These are phyloP conservation scores for Sindora glabra DNA, from an alignment of 306 rosid species.

Conservation along the genomic window DNA sequence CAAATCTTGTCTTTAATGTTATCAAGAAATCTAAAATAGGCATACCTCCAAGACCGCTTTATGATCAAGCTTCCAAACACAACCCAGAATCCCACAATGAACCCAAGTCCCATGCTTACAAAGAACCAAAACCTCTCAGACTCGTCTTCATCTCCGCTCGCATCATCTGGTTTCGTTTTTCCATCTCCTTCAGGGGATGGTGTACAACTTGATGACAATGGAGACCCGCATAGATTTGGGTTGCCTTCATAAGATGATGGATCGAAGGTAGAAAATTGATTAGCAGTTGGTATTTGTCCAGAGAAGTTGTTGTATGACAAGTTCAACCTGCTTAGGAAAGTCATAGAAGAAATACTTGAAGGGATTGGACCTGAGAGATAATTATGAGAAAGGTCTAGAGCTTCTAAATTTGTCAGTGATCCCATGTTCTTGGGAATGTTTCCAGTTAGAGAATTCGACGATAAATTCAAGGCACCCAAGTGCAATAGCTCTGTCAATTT, in stretches of 20 bases:
- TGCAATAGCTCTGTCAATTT: neutral
- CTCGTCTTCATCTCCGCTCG: neutral
- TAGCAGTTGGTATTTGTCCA: neutral
- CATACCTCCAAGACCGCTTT: neutral
- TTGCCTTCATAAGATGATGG: neutral
- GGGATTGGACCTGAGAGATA: neutral
- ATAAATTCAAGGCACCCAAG: constrained; percentile 3
- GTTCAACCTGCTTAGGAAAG: neutral
- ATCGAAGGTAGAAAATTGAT: neutral
- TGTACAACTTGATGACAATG: neutral
- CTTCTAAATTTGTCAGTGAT: neutral
- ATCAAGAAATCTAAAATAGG: neutral
- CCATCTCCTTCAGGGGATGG: neutral
- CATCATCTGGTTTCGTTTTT: neutral
- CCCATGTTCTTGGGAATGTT: neutral
- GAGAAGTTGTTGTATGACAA: neutral
- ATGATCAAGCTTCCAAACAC: neutral
- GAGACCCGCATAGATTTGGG: neutral
- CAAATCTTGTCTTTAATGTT: neutral
- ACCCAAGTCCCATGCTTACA: neutral
- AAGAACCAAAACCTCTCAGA: neutral
- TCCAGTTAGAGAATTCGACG: neutral
- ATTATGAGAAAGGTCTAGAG: neutral
- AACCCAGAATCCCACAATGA: neutral
- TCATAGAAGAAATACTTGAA: neutral